Evolutionary conservation across 441 rosid species (phyloP), one percentile per base, ranked within the genome.

Genomic region (Adansonia grandidieri): DNA sequence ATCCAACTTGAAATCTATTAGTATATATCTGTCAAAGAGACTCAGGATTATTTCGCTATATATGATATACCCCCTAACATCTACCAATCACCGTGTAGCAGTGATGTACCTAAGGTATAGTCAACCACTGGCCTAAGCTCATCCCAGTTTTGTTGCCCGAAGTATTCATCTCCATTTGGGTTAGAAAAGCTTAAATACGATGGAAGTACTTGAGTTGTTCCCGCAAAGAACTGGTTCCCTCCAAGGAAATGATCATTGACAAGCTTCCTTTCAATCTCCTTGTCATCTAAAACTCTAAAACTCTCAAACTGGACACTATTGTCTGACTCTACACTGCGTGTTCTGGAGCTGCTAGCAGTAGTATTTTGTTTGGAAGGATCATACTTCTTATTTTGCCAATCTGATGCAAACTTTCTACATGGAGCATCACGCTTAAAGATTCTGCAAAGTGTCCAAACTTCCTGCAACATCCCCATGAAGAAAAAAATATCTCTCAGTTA

Each of bases 371-470:
- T 76, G 61, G 78, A 61, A 75, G 5, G 14, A 15, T 70, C 37
- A 8, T 56, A 37, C 51, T 65, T 64, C 17, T 50, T 65, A 11
- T 51, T 64, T 19, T 17, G 58, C 45, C 67, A 56, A 37, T 75
- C 79, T 28, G 78, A 6, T 48, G 81, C 28, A 61, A 13, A 48
- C 45, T 78, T 85, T 44, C 73, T 85, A 42, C 79, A n/a, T 0
- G 85, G 54, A 67, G 53, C 63, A 48, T 80, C 87, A 24, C 87
- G 69, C 77, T 85, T 80, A 44, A 85, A 80, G 57, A 85, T 78
- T 19, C 87, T 69, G 78, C 87, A 85, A 0, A 85, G 76, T 9
- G 87, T 85, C 87, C 87, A 85, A 24, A 85, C 84, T 76, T 85
- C 87, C 87, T 85, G 87, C 50, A 75, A 32, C 56, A 51, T 48